Evolutionary conservation across 2,329 filamentous ascomycete genomes (phyloP).

Genomic region (Diaporthe longicolla): DNA sequence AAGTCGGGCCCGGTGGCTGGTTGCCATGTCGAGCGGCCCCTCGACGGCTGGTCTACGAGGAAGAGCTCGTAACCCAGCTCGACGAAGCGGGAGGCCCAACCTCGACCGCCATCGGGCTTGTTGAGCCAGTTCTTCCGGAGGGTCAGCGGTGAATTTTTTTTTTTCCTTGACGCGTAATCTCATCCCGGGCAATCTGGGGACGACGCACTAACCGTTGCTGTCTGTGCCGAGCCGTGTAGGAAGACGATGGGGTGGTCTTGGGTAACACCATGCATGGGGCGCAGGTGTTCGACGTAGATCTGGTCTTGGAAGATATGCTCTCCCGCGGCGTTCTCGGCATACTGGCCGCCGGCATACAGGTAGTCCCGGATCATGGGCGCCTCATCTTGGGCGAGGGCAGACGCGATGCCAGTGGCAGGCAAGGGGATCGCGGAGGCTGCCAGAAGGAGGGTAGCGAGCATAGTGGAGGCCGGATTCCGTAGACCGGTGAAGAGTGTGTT

Average conservation of each 20-base stretch:
- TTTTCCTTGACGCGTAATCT: conserved; percentile 12
- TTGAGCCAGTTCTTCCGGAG: conserved; percentile 54
- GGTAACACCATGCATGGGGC: conserved; percentile 49
- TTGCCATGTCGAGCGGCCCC: conserved; percentile 60
- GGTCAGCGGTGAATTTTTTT: conserved; percentile 1
- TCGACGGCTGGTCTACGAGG: conserved; percentile 61
- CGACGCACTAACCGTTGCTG: conserved; percentile 53
- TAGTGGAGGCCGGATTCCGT: background rate
- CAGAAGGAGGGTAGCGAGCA: conserved; percentile 28
- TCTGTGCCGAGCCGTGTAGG: conserved; percentile 59
- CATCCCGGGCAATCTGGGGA: conserved; percentile 6
- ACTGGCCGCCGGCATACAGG: conserved; percentile 29
- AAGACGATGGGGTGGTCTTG: conserved; percentile 56
- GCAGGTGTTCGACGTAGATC: conserved; percentile 68
- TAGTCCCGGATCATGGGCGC: conserved; percentile 35
- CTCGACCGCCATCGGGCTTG: conserved; percentile 61
- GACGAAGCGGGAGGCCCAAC: conserved; percentile 64
- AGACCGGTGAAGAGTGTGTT: conserved; percentile 26
- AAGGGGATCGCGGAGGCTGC: conserved; percentile 2
- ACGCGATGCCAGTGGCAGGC: conserved; percentile 12
- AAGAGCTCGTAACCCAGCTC: conserved; percentile 62
- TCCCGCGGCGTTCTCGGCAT: conserved; percentile 23
- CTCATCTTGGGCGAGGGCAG: conserved; percentile 24
- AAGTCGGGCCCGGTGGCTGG: conserved; percentile 49
- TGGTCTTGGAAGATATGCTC: conserved; percentile 52